phyloP scores from a whole-genome alignment of 2,329 filamentous ascomycete genomes.

The Thelonectria discophora region DNA sequence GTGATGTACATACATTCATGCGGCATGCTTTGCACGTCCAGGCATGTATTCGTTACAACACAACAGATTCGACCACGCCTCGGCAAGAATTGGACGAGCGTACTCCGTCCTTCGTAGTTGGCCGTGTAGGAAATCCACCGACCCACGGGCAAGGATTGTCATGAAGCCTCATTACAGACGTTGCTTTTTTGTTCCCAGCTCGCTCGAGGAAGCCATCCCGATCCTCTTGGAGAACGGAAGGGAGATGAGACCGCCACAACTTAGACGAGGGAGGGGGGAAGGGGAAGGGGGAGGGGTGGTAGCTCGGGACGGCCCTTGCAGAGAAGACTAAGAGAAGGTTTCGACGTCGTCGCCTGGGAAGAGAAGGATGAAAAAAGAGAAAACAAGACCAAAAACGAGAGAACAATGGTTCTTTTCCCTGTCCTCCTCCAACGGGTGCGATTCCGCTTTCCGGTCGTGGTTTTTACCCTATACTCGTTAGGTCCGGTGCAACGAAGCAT shows the following conservation, averaged over 20 bases:
- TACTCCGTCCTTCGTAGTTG: conserved; percentile 11
- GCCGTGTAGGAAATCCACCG: conserved; percentile 24
- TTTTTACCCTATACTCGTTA: conserved; percentile 2
- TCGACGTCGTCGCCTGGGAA: too few relatives aligned
- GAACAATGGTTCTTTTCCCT: too few relatives aligned
- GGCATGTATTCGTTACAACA: too few relatives aligned
- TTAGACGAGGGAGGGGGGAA: conserved; percentile 27
- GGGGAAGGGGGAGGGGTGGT: conserved; percentile 7
- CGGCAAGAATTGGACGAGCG: too few relatives aligned
- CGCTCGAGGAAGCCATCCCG: conserved; percentile 23
- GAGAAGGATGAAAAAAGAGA: conserved; percentile 13
- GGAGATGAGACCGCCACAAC: too few relatives aligned
- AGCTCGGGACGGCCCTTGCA: conserved; percentile 30
- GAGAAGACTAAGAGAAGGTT: too few relatives aligned
- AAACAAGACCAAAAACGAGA: conserved; percentile 35
- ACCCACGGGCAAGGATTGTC: conserved; percentile 30
- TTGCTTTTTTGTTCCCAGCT: conserved; percentile 29
- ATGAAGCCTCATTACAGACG: conserved; percentile 24
- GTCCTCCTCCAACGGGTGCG: too few relatives aligned
- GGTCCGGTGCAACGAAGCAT: neutral
- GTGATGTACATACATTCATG: neutral
- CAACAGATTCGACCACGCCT: too few relatives aligned
- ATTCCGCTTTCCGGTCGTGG: too few relatives aligned
- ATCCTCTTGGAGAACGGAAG: conserved; percentile 27
- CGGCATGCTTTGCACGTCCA: neutral